phyloP scores from a whole-genome alignment of 257 asterid genomes.

The Sherardia arvensis region DNA sequence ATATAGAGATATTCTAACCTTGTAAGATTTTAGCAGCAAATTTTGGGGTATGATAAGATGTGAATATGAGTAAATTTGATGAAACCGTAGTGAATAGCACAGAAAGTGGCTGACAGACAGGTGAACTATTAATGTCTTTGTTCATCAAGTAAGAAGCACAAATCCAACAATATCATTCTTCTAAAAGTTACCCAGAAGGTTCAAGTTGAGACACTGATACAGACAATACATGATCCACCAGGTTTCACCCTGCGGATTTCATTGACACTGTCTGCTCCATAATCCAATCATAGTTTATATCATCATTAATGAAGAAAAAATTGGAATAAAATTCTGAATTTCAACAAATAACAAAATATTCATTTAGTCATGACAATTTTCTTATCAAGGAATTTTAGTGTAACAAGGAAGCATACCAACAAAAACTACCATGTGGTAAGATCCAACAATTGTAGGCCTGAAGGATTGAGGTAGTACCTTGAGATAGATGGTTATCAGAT shows the following conservation, averaged over 20 bases:
- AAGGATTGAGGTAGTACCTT: slow-evolving; percentile 44
- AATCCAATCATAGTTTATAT: neutral
- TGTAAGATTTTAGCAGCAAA: no score
- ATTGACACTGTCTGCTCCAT: no score
- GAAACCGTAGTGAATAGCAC: neutral
- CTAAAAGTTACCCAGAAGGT: no score
- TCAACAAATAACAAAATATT: neutral
- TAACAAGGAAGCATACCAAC: neutral
- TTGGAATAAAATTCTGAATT: neutral
- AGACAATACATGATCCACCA: neutral
- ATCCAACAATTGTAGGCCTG: neutral
- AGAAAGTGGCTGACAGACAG: neutral
- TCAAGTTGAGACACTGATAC: neutral
- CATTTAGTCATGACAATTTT: neutral
- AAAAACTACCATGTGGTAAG: neutral
- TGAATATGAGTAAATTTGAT: neutral
- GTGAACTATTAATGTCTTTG: neutral
- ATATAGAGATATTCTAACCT: no score
- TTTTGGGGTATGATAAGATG: neutral
- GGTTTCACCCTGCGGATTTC: no score
- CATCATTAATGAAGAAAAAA: neutral
- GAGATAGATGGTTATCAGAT: slow-evolving; percentile 75
- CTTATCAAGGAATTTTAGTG: neutral
- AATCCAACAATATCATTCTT: no score
- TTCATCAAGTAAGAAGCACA: no score